A percentile compares a stretch with the other conserved stretches of the same genome.
phyloP scores from a whole-genome alignment of 2,329 filamentous ascomycete species.

The Sporothrix inflata region DNA sequence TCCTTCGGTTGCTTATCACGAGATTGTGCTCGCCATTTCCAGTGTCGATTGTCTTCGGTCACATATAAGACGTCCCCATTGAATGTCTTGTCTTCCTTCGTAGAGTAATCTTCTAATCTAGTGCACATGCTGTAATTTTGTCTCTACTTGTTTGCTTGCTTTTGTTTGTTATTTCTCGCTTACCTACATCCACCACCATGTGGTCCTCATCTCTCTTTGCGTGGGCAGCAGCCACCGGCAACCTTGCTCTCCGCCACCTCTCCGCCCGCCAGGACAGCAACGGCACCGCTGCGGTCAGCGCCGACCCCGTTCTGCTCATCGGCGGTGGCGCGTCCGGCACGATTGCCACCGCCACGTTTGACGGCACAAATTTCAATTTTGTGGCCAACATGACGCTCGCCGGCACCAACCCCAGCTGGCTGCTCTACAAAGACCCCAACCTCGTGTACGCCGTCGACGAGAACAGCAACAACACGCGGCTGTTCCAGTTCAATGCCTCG shows the following conservation, averaged over 20 bases:
- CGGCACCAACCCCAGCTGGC: conserved; percentile 49
- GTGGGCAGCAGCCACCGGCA: neutral
- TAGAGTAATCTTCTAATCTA: neutral
- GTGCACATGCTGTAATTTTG: neutral
- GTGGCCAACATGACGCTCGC: conserved; percentile 41
- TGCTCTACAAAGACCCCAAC: conserved; percentile 47
- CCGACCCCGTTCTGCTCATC: conserved; percentile 44
- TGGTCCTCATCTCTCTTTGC: conserved; percentile 2
- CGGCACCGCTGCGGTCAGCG: neutral
- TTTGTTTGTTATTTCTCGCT: neutral
- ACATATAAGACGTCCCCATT: neutral
- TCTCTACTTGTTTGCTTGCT: no score
- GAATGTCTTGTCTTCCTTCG: neutral
- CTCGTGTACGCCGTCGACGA: conserved; percentile 55
- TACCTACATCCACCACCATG: neutral
- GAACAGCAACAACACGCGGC: conserved; percentile 45
- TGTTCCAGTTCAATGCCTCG: conserved; percentile 46
- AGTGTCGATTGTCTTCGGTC: neutral
- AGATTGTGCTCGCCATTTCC: no score
- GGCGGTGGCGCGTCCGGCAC: conserved; percentile 43
- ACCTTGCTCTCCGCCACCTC: neutral
- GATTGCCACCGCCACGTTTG: conserved; percentile 49
- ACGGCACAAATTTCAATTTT: conserved; percentile 46
- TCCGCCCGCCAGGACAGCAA: neutral
- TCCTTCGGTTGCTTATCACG: neutral